A percentile compares a stretch with the other conserved stretches of the same genome.
Evolutionary conservation across 176 grass and related monocot genomes (phyloP).

Genomic region (Hordeum vulgare): DNA sequence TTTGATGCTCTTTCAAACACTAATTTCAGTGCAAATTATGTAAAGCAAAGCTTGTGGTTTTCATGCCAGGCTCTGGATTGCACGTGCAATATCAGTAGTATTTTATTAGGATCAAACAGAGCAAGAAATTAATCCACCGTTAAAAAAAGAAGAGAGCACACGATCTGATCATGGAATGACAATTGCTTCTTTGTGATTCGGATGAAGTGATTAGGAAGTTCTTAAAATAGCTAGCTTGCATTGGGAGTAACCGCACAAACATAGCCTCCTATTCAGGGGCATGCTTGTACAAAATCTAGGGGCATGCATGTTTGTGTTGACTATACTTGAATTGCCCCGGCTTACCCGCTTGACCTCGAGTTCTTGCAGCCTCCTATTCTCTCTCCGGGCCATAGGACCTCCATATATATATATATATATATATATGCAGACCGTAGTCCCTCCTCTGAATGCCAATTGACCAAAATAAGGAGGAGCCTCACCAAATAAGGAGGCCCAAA

Average conservation of each 20-base stretch:
- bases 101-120: not conserved
- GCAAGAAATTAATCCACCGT: no score
- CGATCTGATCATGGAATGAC: not conserved
- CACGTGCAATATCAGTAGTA: not conserved
- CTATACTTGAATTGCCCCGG: not conserved
- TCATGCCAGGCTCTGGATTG: not conserved
- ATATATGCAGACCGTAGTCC: not conserved
- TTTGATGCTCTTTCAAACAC: not conserved
- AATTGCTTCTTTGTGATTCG: not conserved
- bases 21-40: not conserved
- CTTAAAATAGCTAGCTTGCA: not conserved
- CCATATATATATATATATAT: not conserved
- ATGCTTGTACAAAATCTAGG: not conserved
- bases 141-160: no score
- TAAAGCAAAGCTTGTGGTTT: not conserved
- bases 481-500: not conserved
- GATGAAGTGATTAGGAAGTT: not conserved
- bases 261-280: not conserved
- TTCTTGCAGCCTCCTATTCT: not conserved
- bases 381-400: not conserved
- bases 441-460: not conserved
- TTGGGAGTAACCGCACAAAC: not conserved
- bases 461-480: not conserved
- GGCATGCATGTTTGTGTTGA: not conserved
- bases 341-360: slow-evolving; percentile 3